Evolutionary conservation across 2,329 filamentous ascomycete species (phyloP), one percentile per base, ranked within the genome.

Genomic region (Clarireedia paspali): DNA sequence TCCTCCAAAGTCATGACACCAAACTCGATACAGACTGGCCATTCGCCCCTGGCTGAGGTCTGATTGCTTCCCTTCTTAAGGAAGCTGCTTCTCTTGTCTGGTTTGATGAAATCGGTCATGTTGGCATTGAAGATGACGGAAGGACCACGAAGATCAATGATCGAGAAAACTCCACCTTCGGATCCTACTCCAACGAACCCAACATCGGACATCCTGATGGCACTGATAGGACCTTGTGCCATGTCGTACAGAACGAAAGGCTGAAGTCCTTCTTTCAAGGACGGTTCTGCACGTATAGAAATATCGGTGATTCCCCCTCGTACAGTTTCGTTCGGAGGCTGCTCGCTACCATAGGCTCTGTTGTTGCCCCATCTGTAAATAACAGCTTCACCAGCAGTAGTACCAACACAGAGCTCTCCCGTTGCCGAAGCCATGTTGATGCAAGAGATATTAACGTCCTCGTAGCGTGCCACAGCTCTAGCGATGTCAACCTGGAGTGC

Each of bases 311-410:
- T 73, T 1, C 79, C 82, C n/a, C 85, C 87, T 0, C 84, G 81
- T 14, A 82, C 84, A 15, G 81, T 75, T 62, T 80, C 80, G 57
- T 72, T 63, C 26, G 75, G 76, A 56, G 53, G 74, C 14, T 77
- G 71, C 45, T 89, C 84, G 58, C 80, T 78, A 12, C 89, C 90
- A 60, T 80, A 83, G 57, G 82, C 82, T 56, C 81, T 79, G 69
- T 97, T 97, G 27, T 76, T 76, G n/a, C 85, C 89, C 90, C 92
- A 97, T 62, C 88, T 80, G 68, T 92, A 97, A 14, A 97, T 75
- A 1, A 91, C 80, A 0, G 95, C 77, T 70, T 99, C 94, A n/a
- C 94, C 94, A 38, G 81, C 84, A 57, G 78, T 79, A 4, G 92
- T 84, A 5, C 94, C 94, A 24, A 88, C 88, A 4, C 85, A 91